Evolutionary conservation across 1,139 yeast species (phyloP), one percentile per base, ranked within the genome.

Genomic region (Meyerozyma smithsonii): DNA sequence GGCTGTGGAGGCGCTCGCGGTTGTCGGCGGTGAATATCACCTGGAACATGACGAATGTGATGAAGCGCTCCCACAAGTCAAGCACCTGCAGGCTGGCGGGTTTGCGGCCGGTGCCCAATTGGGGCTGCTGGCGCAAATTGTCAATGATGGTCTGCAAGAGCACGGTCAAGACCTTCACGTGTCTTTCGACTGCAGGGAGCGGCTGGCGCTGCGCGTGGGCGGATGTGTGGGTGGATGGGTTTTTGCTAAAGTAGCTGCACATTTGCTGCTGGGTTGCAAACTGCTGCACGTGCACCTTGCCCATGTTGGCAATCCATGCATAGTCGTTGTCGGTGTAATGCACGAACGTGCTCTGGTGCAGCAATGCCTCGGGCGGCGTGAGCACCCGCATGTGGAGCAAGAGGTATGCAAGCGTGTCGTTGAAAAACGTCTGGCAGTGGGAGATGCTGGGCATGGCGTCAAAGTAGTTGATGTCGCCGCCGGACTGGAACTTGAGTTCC

Each of bases 401-500:
- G 24, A 61, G 49, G 40, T 59, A 59, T 36, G 65, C 71, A 32
- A 63, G 35, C n/a, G 62, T 39, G 32, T 62, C 67, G 32, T 49
- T 42, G 39, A 62, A 61, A 37, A 64, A 59, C 7, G 46, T 42
- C 34, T 51, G 51, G 30, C 59, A 45, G 33, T 56, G 56, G 23
- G 46, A 44, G 28, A 61, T 47, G n/a, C 57, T 49, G 1, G 74
- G 74, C 36, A 68, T 48, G 34, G 53, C 43, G 14, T 59, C 64
- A 42, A 55, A 58, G 44, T 54, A 58, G 36, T 57, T 50, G 18
- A 50, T 37, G 6, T 39, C 42, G 4, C 47, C 41, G 15, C 52
- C 46, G 44, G 34, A 30, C 14, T 30, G 12, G 21, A 28, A 25
- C 18, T 37, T 36, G 39, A 46, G 39, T 28, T 46, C 50, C 26